Base-by-base conservation (phyloP, 208 protist species). In the Trypanosoma lewisi region DNA sequence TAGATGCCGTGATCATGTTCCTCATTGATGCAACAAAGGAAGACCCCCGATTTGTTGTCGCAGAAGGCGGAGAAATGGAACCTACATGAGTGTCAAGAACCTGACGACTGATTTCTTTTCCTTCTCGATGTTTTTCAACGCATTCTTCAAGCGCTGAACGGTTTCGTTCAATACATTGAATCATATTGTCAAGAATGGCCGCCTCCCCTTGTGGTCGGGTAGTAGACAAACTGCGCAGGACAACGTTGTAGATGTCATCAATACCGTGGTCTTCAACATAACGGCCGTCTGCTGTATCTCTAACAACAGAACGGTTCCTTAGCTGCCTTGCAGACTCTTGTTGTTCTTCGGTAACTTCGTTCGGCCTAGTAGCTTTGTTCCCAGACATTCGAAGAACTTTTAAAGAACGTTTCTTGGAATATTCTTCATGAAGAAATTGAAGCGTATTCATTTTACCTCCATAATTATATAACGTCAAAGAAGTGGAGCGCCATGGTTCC, bases 171-270 rank as follows among this genome's bases (percentile, higher is more conserved):
- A 70, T 53, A 41, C 42, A 70, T 12, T 67, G 14, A 33, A 93
- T 80, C 30, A 93, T 70, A 42, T 71, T 71, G 27, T 88, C 80
- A 12, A 90, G 63, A 57, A 85, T 74, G 21, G 70, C 75, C 3
- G 48, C 56, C 66, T 84, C 70, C 3, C 73, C 76, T 1, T 47
- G 45, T 4, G 87, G 83, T 36, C 68, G 63, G 14, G 66, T 49
- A 36, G 70, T 63, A 57, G 85, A 53, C 41, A 88, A 41, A 44
- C 71, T 71, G 4, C 70, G 58, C 17, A 90, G 59, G 67, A 93
- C 75, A 47, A 78, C 70, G 53, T 93, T 77, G 49, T 83, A 90
- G 30, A 93, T 52, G 34, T 78, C 78, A 28, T 87, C 75, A 41
- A 93, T 69, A 36, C 63, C 80, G 49, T 89, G 72, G 2, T 36